A percentile compares a stretch with the other conserved stretches of the same genome.
Conservation (phyloP, 768 basidiomycete species). For the Mycena sanguinolenta region DNA sequence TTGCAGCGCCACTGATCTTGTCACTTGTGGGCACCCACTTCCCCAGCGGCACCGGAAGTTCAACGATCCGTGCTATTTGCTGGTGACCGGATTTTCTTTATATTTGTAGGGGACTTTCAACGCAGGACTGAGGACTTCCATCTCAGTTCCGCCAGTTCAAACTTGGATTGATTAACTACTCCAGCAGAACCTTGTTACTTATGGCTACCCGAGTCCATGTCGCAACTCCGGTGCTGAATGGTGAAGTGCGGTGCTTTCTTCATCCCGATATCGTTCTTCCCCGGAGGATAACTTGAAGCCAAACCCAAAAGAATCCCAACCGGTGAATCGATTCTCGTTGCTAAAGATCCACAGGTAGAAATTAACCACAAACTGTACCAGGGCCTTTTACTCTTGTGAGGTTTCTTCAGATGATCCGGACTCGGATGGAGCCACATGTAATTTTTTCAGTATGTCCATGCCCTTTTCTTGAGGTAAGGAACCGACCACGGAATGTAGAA, state of each 20-base stretch:
- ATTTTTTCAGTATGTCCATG: slow-evolving; percentile 23
- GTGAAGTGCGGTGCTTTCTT: slow-evolving; percentile 12
- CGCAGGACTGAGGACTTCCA: no score
- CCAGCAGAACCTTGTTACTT: no score
- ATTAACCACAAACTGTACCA: background rate
- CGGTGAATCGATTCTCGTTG: slow-evolving; percentile 4
- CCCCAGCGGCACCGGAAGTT: no score
- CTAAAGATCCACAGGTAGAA: background rate
- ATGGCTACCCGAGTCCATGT: background rate
- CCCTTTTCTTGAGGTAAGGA: background rate
- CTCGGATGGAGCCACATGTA: slow-evolving; percentile 7
- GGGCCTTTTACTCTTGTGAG: slow-evolving; percentile 29
- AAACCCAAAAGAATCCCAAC: slow-evolving; percentile 6
- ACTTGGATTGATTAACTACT: no score
- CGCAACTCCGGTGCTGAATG: slow-evolving; percentile 21
- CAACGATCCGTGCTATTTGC: no score
- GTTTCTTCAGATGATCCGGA: background rate
- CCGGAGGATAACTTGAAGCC: slow-evolving; percentile 3
- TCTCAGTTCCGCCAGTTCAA: no score
- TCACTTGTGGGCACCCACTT: no score
- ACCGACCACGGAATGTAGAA: slow-evolving; percentile 6
- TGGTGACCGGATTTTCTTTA: no score
- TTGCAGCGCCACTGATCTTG: no score
- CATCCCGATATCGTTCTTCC: background rate
- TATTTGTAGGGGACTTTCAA: no score